Evolutionary conservation across 148 eudicot species (phyloP).

Genomic region (Heliamphora exappendiculata): DNA sequence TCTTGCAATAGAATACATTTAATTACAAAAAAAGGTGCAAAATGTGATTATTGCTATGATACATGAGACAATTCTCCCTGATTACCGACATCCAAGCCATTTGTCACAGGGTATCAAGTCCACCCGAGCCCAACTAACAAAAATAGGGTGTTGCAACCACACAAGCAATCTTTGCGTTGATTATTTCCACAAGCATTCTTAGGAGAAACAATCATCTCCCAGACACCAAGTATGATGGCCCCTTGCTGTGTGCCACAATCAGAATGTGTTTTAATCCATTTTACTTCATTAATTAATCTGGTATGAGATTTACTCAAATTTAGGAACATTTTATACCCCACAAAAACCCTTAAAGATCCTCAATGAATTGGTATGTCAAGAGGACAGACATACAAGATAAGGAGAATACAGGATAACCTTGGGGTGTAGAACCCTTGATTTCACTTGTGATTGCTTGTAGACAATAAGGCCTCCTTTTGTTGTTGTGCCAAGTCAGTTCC

Average conservation of each 20-base stretch:
- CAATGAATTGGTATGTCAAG: conserved; percentile 2
- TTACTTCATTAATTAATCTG: neutral
- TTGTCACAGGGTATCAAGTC: neutral
- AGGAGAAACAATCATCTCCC: neutral
- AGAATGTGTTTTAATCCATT: neutral
- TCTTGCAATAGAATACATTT: no score
- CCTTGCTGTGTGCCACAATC: neutral
- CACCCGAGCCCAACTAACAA: neutral
- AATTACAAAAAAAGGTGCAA: no score
- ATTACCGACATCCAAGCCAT: neutral
- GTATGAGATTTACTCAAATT: neutral
- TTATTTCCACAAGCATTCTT: neutral
- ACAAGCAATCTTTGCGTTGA: neutral
- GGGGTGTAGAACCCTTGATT: conserved; percentile 12
- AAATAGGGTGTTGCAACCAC: neutral
- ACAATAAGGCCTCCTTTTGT: conserved; percentile 12
- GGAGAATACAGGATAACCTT: conserved; percentile 18
- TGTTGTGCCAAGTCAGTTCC: conserved; percentile 17
- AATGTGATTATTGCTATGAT: neutral
- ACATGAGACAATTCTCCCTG: neutral
- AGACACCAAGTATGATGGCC: neutral
- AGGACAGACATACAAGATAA: conserved; percentile 4
- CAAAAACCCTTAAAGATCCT: neutral
- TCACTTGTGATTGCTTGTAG: conserved; percentile 18
- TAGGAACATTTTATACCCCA: neutral